These are phyloP conservation scores for Serendipita indica DNA, from an alignment of 768 basidiomycete genomes.

Conservation along the genomic window DNA sequence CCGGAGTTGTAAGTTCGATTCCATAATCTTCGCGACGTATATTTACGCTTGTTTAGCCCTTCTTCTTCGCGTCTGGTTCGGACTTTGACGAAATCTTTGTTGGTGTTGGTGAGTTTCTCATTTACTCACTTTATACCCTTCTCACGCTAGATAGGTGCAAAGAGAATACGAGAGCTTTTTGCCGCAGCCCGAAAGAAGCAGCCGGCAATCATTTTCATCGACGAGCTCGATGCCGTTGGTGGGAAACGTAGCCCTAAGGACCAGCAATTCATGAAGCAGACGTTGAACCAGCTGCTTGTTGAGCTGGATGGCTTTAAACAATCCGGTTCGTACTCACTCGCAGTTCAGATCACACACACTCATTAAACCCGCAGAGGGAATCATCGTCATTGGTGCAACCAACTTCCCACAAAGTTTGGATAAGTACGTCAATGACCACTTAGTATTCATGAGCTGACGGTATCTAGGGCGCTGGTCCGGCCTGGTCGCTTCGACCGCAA, in stretches of 20 bases:
- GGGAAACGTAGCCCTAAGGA: constrained; percentile 72
- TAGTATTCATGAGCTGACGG: background rate
- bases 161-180: constrained; percentile 90
- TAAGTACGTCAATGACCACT: constrained; percentile 37
- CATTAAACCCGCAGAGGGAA: constrained; percentile 41
- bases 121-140: background rate
- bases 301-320: constrained; percentile 97
- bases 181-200: constrained; percentile 85
- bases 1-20: constrained; percentile 48
- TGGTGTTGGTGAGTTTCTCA: constrained; percentile 15
- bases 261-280: constrained; percentile 26
- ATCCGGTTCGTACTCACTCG: constrained; percentile 23
- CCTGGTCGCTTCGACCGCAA: constrained; percentile 94
- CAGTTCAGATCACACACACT: background rate
- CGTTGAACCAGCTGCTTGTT: constrained; percentile 88
- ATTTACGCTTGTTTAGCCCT: constrained; percentile 32
- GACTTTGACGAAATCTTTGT: constrained; percentile 16
- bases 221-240: constrained; percentile 89
- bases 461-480: constrained; percentile 69
- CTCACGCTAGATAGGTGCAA: constrained; percentile 50
- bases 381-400: constrained; percentile 93
- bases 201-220: constrained; percentile 97
- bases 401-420: constrained; percentile 95
- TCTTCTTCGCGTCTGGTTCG: constrained; percentile 89
- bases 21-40: too few relatives aligned